Base-by-base conservation (phyloP, 1,284 basidiomycete genomes). In the Rhodotorula sp. region DNA sequence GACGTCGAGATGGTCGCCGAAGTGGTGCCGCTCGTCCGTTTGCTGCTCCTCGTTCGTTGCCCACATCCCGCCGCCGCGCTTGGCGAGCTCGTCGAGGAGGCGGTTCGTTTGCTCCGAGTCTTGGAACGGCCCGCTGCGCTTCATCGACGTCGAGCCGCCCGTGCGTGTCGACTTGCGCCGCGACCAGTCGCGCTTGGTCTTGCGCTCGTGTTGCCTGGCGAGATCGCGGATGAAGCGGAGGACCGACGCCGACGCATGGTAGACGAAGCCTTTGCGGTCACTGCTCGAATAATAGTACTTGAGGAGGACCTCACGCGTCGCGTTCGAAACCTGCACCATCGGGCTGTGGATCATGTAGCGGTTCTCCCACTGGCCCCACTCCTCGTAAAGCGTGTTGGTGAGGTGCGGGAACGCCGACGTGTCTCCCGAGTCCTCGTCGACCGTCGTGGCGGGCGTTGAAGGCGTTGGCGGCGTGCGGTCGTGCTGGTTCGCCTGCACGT, bases 301-400 rank as follows among this genome's bases (percentile, higher is more conserved):
- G 82, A 92, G 87, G 80, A 96, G 84, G 70, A 96, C 87, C 88
- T 94, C 81, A 50, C 94, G 89, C 25, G 90, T 89, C 27, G 86
- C 84, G 80, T 90, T 91, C 79, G 90, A 90, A 83, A 94, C 85
- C 79, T 89, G 89, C 58, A 97, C 85, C 63, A 89, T 90, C 0
- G 94, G 94, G 73, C 88, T 90, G 82, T 97, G 94, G 19, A 95
- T 86, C 79, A 97, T 91, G 80, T 94, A 91, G 32, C 95, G 93
- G 77, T 96, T 92, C 80, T 92, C 89, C 81, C 97, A 96, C 76
- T 89, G 87, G 1, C 86, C 86, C 87, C 91, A 91, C 78, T 94
- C 91, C 37, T 88, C 84, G 36, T 78, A 88, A 82, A 73, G 87
- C 85, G 70, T 54, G 57, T 64, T 69, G 10, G 67, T 73, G 56